Evolutionary conservation across 2,329 filamentous ascomycete species (phyloP).

Genomic region (Fusarium temperatum): DNA sequence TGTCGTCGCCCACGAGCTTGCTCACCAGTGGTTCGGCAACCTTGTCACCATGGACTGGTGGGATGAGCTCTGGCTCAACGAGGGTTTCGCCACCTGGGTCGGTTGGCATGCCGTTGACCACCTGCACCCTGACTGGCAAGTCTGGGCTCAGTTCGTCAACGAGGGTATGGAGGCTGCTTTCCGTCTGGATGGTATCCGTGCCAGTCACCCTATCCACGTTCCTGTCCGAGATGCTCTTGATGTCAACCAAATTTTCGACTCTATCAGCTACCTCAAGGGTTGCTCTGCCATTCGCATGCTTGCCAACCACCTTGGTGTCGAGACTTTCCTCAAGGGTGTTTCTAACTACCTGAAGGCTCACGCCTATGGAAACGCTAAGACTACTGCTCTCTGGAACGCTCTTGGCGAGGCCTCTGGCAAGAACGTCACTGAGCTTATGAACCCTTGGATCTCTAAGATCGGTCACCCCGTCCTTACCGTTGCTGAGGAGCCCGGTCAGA

Average conservation of each 20-base stretch:
- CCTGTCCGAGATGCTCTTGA: conserved; percentile 93
- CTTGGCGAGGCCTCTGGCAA: conserved; percentile 87
- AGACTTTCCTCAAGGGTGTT: conserved; percentile 91
- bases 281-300: conserved; percentile 98
- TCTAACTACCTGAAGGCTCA: conserved; percentile 89
- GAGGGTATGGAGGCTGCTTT: conserved; percentile 95
- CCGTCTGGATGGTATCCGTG: conserved; percentile 85
- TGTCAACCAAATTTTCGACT: conserved; percentile 97
- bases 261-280: conserved; percentile 96
- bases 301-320: conserved; percentile 85
- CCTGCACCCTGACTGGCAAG: conserved; percentile 95
- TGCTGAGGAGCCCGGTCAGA: conserved; percentile 82
- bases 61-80: conserved; percentile 93
- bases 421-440: conserved; percentile 88
- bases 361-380: conserved; percentile 89
- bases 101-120: conserved; percentile 93
- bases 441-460: conserved; percentile 94
- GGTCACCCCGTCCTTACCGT: conserved; percentile 92
- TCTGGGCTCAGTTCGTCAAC: conserved; percentile 97
- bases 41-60: conserved; percentile 98
- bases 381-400: conserved; percentile 89
- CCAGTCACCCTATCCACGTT: conserved; percentile 96
- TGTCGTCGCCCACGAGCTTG: conserved; percentile 96
- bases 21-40: conserved; percentile 96
- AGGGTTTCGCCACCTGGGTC: conserved; percentile 98